These are phyloP conservation scores for Bocquillonia castaneifolia DNA, from an alignment of 441 rosid genomes.

Conservation along the genomic window DNA sequence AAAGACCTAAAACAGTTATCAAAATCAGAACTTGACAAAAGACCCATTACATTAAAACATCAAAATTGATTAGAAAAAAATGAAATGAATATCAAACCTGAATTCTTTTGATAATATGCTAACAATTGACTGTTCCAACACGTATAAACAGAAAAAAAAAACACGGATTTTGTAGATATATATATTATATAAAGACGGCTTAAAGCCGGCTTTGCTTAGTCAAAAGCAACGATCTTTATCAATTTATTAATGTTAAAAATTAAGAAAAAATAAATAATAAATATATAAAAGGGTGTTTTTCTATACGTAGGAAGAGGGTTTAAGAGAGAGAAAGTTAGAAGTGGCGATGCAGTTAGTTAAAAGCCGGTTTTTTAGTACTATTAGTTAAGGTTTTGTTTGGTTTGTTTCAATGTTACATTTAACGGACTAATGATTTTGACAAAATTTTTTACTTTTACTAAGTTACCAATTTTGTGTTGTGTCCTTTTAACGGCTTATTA, in stretches of 20 bases:
- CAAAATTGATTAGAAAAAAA: too few relatives aligned
- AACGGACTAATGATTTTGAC: constrained; percentile 22
- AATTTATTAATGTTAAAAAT: too few relatives aligned
- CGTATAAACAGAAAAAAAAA: not conserved
- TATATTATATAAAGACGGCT: constrained; percentile 22
- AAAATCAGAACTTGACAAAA: not conserved
- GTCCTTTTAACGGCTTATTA: too few relatives aligned
- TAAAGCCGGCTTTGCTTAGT: constrained; percentile 24
- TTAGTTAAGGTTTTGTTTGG: not conserved
- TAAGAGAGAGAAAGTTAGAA: not conserved
- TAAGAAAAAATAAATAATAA: too few relatives aligned
- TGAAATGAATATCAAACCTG: too few relatives aligned
- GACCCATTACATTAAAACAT: constrained; percentile 13
- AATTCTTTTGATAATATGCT: too few relatives aligned
- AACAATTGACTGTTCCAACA: constrained; percentile 19
- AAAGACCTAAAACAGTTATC: constrained; percentile 4
- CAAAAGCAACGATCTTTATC: not conserved
- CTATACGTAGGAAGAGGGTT: too few relatives aligned
- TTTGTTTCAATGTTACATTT: not conserved
- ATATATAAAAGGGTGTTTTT: not conserved
- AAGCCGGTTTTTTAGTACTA: constrained; percentile 9
- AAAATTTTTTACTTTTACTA: too few relatives aligned
- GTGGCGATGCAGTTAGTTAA: not conserved
- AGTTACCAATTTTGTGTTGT: too few relatives aligned
- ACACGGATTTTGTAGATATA: not conserved